phyloP scores from a whole-genome alignment of 192 early-diverging fungal genomes.

The Entomortierella chlamydospora region DNA sequence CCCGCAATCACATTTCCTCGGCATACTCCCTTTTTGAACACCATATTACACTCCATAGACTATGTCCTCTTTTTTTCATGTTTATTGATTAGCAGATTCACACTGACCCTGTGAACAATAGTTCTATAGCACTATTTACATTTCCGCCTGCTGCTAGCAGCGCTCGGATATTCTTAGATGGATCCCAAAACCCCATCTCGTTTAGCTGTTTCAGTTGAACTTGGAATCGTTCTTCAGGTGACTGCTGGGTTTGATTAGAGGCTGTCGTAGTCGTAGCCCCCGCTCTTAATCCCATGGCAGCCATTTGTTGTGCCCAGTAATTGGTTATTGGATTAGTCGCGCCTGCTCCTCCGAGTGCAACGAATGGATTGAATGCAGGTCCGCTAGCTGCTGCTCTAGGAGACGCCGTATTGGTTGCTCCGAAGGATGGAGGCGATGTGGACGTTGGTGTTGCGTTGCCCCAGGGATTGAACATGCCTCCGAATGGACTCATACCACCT shows the following conservation, averaged over 20 bases:
- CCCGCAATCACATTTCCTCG: no score
- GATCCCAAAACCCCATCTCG: conserved; percentile 97
- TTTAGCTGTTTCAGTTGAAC: conserved; percentile 83
- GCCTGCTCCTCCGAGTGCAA: conserved; percentile 31
- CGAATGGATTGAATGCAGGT: conserved; percentile 54
- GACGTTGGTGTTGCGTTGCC: conserved; percentile 1
- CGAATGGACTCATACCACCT: not conserved
- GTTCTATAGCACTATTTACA: conserved; percentile 93
- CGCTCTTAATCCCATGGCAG: conserved; percentile 16
- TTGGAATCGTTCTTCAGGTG: conserved; percentile 73
- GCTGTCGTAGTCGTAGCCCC: not conserved
- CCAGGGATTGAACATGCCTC: conserved; percentile 7
- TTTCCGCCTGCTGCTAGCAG: conserved; percentile 83
- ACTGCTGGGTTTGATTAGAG: conserved; percentile 29
- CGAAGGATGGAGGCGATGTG: conserved; percentile 7
- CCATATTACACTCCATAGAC: no score
- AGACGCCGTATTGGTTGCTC: conserved; percentile 8
- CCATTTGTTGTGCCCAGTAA: conserved; percentile 15
- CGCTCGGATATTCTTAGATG: conserved; percentile 88
- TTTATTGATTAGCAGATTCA: not conserved
- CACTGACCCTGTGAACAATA: conserved; percentile 61
- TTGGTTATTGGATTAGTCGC: conserved; percentile 23
- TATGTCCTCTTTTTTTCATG: no score
- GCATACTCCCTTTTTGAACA: no score
- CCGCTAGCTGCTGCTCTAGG: not conserved